These are phyloP conservation scores for Scytalidium lignicola DNA, from an alignment of 2,329 filamentous ascomycete species.

Conservation along the genomic window DNA sequence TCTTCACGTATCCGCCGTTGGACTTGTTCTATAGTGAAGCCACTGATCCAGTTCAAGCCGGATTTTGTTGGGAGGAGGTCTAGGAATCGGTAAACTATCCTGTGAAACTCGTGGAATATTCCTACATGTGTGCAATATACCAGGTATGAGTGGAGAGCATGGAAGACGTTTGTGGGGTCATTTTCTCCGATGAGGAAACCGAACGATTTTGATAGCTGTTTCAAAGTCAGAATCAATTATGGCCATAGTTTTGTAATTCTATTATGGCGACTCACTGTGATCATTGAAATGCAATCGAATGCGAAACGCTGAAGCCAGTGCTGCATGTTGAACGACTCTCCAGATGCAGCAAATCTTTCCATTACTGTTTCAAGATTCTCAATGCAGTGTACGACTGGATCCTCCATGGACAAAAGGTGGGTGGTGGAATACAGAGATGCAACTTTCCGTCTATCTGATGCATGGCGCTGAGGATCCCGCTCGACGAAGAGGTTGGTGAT, in stretches of 20 bases:
- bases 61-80: conserved; percentile 26
- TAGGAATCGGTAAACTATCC: conserved; percentile 15
- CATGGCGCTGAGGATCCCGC: conserved; percentile 31
- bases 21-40: conserved; percentile 22
- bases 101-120: conserved; percentile 33
- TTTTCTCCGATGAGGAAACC: conserved; percentile 39
- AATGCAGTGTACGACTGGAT: conserved; percentile 39
- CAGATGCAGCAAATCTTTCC: conserved; percentile 27
- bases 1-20: conserved; percentile 27
- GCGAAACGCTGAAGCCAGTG: conserved; percentile 40
- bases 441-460: conserved; percentile 33
- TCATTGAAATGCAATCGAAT: conserved; percentile 43
- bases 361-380: conserved; percentile 33
- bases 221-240: conserved; percentile 8
- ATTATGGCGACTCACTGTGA: conserved; percentile 31
- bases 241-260: no score
- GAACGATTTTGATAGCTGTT: conserved; percentile 23
- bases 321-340: conserved; percentile 31
- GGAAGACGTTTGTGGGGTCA: conserved; percentile 37
- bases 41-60: conserved; percentile 8
- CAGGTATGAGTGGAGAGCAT: conserved; percentile 28
- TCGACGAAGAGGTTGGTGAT: conserved; percentile 26
- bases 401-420: conserved; percentile 39
- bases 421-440: conserved; percentile 41
- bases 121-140: conserved; percentile 33